Base-by-base conservation (phyloP, 2,329 filamentous ascomycete species). In the Dactylellina cionopaga region DNA sequence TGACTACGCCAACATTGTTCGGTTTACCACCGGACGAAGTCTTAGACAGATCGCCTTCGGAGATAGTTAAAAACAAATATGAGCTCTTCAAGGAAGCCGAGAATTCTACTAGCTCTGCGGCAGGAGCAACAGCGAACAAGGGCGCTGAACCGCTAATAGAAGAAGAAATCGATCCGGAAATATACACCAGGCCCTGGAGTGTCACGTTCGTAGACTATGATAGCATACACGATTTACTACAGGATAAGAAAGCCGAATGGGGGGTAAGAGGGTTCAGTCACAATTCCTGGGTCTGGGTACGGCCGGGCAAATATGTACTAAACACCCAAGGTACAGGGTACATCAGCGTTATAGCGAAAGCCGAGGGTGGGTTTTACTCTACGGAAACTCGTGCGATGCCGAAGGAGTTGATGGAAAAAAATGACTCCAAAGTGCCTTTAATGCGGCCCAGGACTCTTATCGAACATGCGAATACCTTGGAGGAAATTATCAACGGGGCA, bases 1-100 rank as follows among this genome's bases (percentile, higher is more conserved):
- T 96, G 1, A 96, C 92, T 0, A 92, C 92, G 0, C 94, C 95
- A 0, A 97, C 95, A 0, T 83, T 99, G 1, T 97, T 98, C 76
- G 95, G 95, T 0, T 87, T 99, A 5, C 91, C 98, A 79, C 94
- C 95, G 0, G 84, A 86, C 25, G 89, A 94, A 78, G 77, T 97
- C 2, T 83, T 98, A 2, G 83, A 90, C 19, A 84, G 86, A n/a
- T 87, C 87, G 3, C 87, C 86, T 7, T 83, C 87, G 5, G 82
- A 86, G 15, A 85, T 89, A 2, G 83, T 96, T 82, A 83, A 83
- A 52, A 79, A 82, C 13, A 80, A 89, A 3, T 85, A 85, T 66
- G 81, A 83, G 74, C 75, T 73, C 58, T 79, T 83, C 29, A 80
- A 82, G 13, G 76, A 83, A 76, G 66, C 78, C 76, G 44, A 76